Conservation (phyloP, 73 alveolate genomes). For the Tetrahymena elliotti region DNA sequence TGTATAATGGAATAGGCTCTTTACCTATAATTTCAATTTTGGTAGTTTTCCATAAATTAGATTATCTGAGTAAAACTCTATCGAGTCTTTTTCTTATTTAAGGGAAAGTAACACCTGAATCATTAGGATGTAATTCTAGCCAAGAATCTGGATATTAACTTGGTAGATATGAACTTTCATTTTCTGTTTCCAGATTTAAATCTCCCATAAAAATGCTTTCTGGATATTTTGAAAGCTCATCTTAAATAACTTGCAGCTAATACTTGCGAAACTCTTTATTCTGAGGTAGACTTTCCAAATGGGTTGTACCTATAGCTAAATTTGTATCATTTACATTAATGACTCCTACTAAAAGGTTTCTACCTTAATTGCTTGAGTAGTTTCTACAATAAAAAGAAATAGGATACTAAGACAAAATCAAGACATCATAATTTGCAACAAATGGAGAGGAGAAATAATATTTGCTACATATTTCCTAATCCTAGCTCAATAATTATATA, state of each 20-base stretch:
- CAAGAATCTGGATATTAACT: neutral
- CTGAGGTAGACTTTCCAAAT: conserved; percentile 30
- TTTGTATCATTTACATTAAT: neutral
- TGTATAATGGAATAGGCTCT: neutral
- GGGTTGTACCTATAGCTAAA: conserved; percentile 39
- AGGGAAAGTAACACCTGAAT: conserved; percentile 6
- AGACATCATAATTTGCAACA: conserved; percentile 45
- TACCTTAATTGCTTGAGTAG: conserved; percentile 14
- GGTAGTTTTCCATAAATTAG: neutral
- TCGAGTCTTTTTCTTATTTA: conserved; percentile 12
- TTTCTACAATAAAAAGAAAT: conserved; percentile 5
- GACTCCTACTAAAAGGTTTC: conserved; percentile 37
- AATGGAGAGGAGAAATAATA: conserved; percentile 31
- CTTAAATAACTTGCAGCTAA: neutral
- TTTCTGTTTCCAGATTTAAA: conserved; percentile 38
- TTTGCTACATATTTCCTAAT: conserved; percentile 1
- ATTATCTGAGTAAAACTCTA: conserved; percentile 4
- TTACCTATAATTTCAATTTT: neutral
- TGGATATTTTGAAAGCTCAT: neutral
- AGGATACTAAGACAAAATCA: conserved; percentile 35
- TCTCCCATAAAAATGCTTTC: conserved; percentile 48
- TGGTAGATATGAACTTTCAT: neutral
- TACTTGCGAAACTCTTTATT: conserved; percentile 13
- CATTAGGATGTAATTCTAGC: neutral
- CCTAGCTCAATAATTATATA: neutral